Conservation (phyloP, 1,139 yeast species). For the Geotrichum klebahnii region DNA sequence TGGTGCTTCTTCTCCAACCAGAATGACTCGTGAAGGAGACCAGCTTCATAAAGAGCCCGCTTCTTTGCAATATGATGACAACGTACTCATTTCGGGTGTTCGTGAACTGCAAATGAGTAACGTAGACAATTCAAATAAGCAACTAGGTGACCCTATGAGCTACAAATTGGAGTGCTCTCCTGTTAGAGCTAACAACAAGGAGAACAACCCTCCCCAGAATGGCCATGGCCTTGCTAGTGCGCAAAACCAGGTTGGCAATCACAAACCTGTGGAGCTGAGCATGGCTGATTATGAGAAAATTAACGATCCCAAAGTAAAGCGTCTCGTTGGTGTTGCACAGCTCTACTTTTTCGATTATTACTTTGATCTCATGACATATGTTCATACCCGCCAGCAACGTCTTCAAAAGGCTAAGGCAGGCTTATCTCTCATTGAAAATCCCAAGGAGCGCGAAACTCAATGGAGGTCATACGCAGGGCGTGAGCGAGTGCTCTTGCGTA, state of each 20-base stretch:
- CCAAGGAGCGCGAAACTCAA: conserved; percentile 56
- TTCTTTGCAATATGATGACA: conserved; percentile 20
- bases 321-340: conserved; percentile 79
- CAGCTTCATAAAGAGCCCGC: conserved; percentile 17
- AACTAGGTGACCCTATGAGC: conserved; percentile 14
- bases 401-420: conserved; percentile 60
- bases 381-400: conserved; percentile 80
- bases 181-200: conserved; percentile 11
- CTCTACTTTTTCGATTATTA: conserved; percentile 84
- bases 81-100: conserved; percentile 29
- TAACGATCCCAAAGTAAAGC: conserved; percentile 69
- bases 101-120: conserved; percentile 26
- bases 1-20: conserved; percentile 21
- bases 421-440: conserved; percentile 47
- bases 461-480: conserved; percentile 81
- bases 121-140: background rate
- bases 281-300: conserved; percentile 48
- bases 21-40: conserved; percentile 19
- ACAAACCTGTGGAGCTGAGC: conserved; percentile 10
- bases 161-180: conserved; percentile 16
- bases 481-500: conserved; percentile 80
- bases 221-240: background rate
- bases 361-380: conserved; percentile 92
- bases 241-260: conserved; percentile 1
- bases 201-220: conserved; percentile 9